phyloP scores from a whole-genome alignment of 2,329 filamentous ascomycete genomes.

The Epichloe gansuensis region DNA sequence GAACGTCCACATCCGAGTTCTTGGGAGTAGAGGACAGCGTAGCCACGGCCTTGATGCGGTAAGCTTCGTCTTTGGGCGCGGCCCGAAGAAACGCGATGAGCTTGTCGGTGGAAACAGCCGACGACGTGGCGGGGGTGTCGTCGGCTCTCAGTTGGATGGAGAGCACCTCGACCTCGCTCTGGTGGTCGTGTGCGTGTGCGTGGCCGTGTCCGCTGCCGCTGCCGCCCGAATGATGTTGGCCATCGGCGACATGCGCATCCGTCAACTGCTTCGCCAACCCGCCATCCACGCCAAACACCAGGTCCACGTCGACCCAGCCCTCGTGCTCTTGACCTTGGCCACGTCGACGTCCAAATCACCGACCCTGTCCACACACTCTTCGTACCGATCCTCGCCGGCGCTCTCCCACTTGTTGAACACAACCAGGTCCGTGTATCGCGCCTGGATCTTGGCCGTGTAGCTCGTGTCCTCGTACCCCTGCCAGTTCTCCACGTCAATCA shows the following conservation, averaged over 20 bases:
- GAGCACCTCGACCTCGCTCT: conserved; percentile 86
- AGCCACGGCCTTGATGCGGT: conserved; percentile 74
- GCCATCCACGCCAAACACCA: conserved; percentile 81
- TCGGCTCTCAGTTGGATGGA: conserved; percentile 56
- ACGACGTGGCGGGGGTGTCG: conserved; percentile 18
- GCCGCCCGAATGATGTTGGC: conserved; percentile 12
- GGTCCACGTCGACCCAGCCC: conserved; percentile 61
- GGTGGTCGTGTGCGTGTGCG: conserved; percentile 33
- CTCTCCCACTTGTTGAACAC: conserved; percentile 90
- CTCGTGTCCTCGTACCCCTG: conserved; percentile 82
- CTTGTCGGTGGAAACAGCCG: conserved; percentile 43
- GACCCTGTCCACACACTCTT: conserved; percentile 65
- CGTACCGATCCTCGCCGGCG: conserved; percentile 60
- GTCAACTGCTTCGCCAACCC: conserved; percentile 52
- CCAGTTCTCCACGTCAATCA: conserved; percentile 95
- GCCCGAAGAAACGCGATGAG: conserved; percentile 55
- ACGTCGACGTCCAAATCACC: conserved; percentile 71
- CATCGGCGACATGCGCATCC: conserved; percentile 24
- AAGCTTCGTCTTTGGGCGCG: conserved; percentile 86
- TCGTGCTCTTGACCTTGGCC: conserved; percentile 75
- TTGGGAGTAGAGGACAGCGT: conserved; percentile 33
- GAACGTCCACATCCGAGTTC: conserved; percentile 38
- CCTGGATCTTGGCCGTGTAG: conserved; percentile 80
- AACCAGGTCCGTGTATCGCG: conserved; percentile 78
- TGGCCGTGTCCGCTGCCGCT: conserved; percentile 20